Percentiles rank a stretch among this genome's conserved stretches.
Evolutionary conservation across 345 rosid species (phyloP).

Genomic region (Reutealis trisperma): DNA sequence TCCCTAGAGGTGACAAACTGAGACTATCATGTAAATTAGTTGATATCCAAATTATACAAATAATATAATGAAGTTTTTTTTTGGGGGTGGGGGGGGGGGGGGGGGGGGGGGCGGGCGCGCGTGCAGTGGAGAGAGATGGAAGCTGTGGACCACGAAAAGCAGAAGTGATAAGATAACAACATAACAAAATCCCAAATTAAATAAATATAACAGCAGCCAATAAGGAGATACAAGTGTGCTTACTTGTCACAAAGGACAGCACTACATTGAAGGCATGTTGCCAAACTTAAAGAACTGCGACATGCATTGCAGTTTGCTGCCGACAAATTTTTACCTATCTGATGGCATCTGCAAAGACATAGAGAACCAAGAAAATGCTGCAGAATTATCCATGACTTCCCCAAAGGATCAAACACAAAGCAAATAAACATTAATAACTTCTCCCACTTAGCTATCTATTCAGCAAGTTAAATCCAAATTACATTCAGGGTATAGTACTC

Average conservation of each 20-base stretch:
- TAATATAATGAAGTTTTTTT: not conserved
- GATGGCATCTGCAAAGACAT: constrained; percentile 55
- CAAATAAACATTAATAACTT: not conserved
- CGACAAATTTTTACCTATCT: constrained; percentile 46
- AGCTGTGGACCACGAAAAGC: not conserved
- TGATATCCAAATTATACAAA: constrained; percentile 1
- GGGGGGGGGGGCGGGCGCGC: too few species aligned
- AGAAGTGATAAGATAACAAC: not conserved
- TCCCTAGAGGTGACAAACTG: not conserved
- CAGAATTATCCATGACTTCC: not conserved
- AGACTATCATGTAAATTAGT: not conserved
- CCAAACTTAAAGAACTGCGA: constrained; percentile 49
- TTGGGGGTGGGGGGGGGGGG: not conserved
- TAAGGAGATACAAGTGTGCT: constrained; percentile 16
- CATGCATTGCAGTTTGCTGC: constrained; percentile 58
- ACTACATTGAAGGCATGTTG: constrained; percentile 64
- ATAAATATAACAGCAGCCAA: not conserved
- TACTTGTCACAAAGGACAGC: constrained; percentile 63
- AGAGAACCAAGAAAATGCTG: constrained; percentile 11
- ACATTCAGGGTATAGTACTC: not conserved
- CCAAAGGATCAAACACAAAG: not conserved
- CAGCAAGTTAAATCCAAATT: not conserved
- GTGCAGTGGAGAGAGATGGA: not conserved
- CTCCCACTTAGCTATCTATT: not conserved
- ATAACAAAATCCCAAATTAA: not conserved